phyloP scores from a whole-genome alignment of 805 yeast species.

The Candida odintsovae region DNA sequence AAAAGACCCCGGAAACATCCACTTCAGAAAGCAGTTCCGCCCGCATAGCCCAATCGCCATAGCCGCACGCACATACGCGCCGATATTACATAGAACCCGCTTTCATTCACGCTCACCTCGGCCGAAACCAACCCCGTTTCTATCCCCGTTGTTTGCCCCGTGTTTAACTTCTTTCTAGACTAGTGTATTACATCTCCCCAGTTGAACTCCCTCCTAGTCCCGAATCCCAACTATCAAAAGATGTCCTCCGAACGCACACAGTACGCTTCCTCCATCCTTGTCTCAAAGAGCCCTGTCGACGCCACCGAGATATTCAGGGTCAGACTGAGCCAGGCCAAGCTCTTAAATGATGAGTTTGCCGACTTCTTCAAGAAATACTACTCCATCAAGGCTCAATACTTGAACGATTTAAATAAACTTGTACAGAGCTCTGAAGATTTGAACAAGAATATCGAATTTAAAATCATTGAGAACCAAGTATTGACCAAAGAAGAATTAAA shows the following conservation, averaged over 20 bases:
- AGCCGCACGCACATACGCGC: not conserved
- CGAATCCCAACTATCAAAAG: too few species aligned
- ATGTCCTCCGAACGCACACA: slow-evolving; percentile 25
- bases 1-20: too few species aligned
- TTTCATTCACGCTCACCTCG: too few species aligned
- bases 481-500: slow-evolving; percentile 40
- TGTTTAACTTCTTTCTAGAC: not conserved
- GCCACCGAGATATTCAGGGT: slow-evolving; percentile 56
- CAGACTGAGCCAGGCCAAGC: slow-evolving; percentile 48
- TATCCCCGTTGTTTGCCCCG: too few species aligned
- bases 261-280: slow-evolving; percentile 36
- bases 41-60: not conserved
- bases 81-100: too few species aligned
- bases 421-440: slow-evolving; percentile 24
- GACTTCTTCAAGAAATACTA: slow-evolving; percentile 47
- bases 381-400: slow-evolving; percentile 18
- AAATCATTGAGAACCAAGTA: slow-evolving; percentile 33
- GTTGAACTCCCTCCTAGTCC: not conserved
- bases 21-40: too few species aligned
- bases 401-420: slow-evolving; percentile 16
- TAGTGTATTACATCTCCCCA: not conserved
- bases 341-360: slow-evolving; percentile 55
- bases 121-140: too few species aligned
- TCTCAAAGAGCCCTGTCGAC: slow-evolving; percentile 46
- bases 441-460: slow-evolving; percentile 26